These are phyloP conservation scores for Metarhizium album DNA, from an alignment of 2,329 filamentous ascomycete species.

Conservation along the genomic window DNA sequence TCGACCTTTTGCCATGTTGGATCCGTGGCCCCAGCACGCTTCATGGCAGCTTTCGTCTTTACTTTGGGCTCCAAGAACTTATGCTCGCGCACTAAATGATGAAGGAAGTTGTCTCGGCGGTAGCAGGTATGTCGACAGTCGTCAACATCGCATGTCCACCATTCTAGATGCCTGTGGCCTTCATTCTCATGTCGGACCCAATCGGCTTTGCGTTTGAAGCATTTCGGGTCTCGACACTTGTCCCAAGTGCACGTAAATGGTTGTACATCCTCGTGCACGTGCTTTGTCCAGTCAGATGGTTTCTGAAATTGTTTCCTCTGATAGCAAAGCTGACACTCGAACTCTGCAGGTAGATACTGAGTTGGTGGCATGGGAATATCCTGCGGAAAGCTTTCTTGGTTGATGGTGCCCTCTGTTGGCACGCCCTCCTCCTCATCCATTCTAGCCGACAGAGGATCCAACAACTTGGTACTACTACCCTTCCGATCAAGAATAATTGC, in stretches of 20 bases:
- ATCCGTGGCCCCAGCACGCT: slow-evolving; percentile 46
- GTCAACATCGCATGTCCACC: slow-evolving; percentile 76
- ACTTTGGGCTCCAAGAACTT: slow-evolving; percentile 74
- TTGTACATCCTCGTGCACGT: slow-evolving; percentile 87
- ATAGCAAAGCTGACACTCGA: slow-evolving; percentile 85
- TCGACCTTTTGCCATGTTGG: slow-evolving; percentile 71
- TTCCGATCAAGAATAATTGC: slow-evolving; percentile 50
- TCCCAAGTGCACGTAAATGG: slow-evolving; percentile 90
- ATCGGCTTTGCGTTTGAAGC: slow-evolving; percentile 90
- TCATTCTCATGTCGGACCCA: slow-evolving; percentile 95
- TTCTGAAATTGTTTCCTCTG: slow-evolving; percentile 77
- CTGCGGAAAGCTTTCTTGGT: slow-evolving; percentile 62
- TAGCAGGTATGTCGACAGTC: slow-evolving; percentile 78
- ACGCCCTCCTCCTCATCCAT: slow-evolving; percentile 49
- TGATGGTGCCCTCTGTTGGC: slow-evolving; percentile 58
- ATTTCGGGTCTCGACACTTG: slow-evolving; percentile 72
- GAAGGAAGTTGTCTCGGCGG: slow-evolving; percentile 83
- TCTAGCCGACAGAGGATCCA: slow-evolving; percentile 44
- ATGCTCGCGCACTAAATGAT: slow-evolving; percentile 86
- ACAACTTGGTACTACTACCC: slow-evolving; percentile 44
- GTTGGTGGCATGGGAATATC: slow-evolving; percentile 79
- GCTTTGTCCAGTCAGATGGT: slow-evolving; percentile 94
- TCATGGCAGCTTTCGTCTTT: slow-evolving; percentile 61
- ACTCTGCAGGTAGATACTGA: slow-evolving; percentile 66
- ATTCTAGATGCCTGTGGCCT: slow-evolving; percentile 77